phyloP scores from a whole-genome alignment of 129 eudicot species.

The Ambrosia trifida region DNA sequence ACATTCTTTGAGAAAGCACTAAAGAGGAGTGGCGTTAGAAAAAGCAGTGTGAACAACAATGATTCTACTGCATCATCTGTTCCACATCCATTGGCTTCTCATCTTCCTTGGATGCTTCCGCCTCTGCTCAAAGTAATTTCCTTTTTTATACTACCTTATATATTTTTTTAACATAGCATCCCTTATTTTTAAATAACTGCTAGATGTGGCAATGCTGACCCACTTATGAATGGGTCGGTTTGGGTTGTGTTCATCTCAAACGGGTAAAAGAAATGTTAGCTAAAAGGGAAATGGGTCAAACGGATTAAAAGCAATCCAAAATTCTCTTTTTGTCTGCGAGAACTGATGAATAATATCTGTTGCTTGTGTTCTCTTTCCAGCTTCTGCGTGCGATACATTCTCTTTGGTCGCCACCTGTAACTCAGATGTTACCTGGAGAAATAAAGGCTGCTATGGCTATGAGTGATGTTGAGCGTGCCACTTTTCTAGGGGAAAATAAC shows the following conservation, averaged over 20 bases:
- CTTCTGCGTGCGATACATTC: slow-evolving; percentile 92
- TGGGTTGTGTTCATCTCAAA: slow-evolving; percentile 9
- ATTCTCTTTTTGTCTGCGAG: slow-evolving; percentile 10
- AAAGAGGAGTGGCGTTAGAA: slow-evolving; percentile 75
- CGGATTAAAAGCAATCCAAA: neutral
- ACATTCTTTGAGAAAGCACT: slow-evolving; percentile 99
- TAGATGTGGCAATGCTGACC: neutral
- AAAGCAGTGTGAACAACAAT: slow-evolving; percentile 44
- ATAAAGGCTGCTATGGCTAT: slow-evolving; percentile 82
- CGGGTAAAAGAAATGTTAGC: neutral
- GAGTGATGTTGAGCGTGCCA: slow-evolving; percentile 71
- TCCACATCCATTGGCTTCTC: slow-evolving; percentile 86
- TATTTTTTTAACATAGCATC: neutral
- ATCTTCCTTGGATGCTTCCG: slow-evolving; percentile 96
- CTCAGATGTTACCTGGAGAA: slow-evolving; percentile 83
- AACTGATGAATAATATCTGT: neutral
- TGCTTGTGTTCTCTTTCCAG: slow-evolving; percentile 38
- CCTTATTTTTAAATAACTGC: neutral
- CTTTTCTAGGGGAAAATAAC: slow-evolving; percentile 82
- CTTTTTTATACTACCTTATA: neutral
- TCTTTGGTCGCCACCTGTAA: slow-evolving; percentile 87
- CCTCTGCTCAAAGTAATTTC: slow-evolving; percentile 86
- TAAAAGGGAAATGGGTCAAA: neutral
- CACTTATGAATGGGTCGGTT: neutral
- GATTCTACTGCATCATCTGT: slow-evolving; percentile 39